Conservation (phyloP, 23 red algal species). For the Cyanidiococcus yangmingshanensis region DNA sequence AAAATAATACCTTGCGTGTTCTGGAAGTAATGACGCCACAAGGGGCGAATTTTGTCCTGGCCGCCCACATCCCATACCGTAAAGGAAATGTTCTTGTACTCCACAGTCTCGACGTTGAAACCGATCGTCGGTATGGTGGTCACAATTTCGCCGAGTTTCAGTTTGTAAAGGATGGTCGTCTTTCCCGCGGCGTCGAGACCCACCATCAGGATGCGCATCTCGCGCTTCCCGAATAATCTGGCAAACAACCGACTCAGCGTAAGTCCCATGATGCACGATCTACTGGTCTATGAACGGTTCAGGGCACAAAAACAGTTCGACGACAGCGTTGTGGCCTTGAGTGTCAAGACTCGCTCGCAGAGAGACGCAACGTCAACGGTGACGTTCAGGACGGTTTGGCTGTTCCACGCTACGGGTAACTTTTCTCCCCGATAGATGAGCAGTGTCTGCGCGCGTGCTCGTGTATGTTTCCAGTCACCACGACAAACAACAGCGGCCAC, state of each 20-base stretch:
- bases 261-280: conserved; percentile 64
- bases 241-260: conserved; percentile 81
- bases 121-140: conserved; percentile 98
- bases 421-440: too few relatives aligned
- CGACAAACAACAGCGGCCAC: too few relatives aligned
- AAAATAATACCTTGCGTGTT: conserved; percentile 98
- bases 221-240: conserved; percentile 85
- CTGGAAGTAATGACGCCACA: conserved; percentile 93
- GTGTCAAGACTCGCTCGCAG: too few relatives aligned
- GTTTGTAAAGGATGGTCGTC: conserved; percentile 98
- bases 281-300: too few relatives aligned
- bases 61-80: conserved; percentile 99
- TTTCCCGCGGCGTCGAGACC: conserved; percentile 41
- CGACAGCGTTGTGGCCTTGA: too few relatives aligned
- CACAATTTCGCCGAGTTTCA: conserved; percentile 98
- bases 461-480: too few relatives aligned
- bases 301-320: too few relatives aligned
- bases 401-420: too few relatives aligned
- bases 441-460: too few relatives aligned
- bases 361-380: too few relatives aligned
- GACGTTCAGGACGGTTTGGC: too few relatives aligned
- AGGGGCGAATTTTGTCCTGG: conserved; percentile 75
- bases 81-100: conserved; percentile 96
- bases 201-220: conserved; percentile 63
- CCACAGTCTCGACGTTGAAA: conserved; percentile 79